phyloP scores from a whole-genome alignment of 768 basidiomycete species.

The Austroboletus eburneus region DNA sequence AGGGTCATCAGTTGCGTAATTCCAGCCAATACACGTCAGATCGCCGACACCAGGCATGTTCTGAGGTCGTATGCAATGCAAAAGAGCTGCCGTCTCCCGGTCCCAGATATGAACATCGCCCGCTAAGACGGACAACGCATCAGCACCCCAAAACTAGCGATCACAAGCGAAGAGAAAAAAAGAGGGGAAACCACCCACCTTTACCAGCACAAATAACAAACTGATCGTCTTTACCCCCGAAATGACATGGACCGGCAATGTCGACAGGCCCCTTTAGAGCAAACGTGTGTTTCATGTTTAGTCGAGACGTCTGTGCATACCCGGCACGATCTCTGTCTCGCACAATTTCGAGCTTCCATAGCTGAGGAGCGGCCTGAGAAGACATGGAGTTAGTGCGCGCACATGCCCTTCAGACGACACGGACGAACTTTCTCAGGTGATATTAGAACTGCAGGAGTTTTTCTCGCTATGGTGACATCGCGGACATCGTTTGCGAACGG shows the following conservation, averaged over 20 bases:
- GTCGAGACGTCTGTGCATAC: conserved; percentile 27
- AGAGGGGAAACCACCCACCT: conserved; percentile 37
- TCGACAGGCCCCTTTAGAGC: conserved; percentile 64
- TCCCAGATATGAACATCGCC: conserved; percentile 89
- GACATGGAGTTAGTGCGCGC: conserved; percentile 9
- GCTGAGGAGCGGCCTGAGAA: conserved; percentile 64
- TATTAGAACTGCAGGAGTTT: conserved; percentile 42
- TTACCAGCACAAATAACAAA: conserved; percentile 76
- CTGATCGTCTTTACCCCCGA: conserved; percentile 76
- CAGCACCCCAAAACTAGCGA: not conserved
- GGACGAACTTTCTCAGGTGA: conserved; percentile 27
- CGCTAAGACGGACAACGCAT: conserved; percentile 38
- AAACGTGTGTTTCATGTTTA: conserved; percentile 60
- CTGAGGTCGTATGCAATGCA: conserved; percentile 67
- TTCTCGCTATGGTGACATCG: conserved; percentile 45
- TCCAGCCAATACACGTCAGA: conserved; percentile 80
- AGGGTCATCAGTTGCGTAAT: conserved; percentile 50
- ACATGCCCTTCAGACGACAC: conserved; percentile 7
- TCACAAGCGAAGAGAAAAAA: not conserved
- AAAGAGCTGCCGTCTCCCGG: conserved; percentile 66
- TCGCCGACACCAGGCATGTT: conserved; percentile 49
- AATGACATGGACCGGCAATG: conserved; percentile 79
- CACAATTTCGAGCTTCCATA: conserved; percentile 68
- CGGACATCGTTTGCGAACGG: conserved; percentile 54
- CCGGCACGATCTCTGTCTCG: conserved; percentile 46